Evolutionary conservation across 345 rosid species (phyloP), one percentile per base, ranked within the genome.

Genomic region (Lenwebbia sp.): DNA sequence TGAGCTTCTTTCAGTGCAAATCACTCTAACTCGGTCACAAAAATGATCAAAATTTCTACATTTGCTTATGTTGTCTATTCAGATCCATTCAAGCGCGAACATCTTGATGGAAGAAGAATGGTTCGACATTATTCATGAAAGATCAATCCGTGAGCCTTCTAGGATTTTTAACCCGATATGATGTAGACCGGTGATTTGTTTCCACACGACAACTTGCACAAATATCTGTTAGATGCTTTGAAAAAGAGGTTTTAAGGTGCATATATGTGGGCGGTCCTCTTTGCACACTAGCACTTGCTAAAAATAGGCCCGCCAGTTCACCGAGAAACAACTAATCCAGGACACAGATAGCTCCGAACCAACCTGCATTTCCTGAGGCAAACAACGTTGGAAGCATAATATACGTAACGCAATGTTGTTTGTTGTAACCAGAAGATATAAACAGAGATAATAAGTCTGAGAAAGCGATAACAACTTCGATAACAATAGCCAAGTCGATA

Each of bases 71-170:
- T 86, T 84, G 22, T 51, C 17, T 47, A 33, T 52, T 49, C 83
- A 92, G 93, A 92, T 78, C 88, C 89, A 2, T 2, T 11, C 40
- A 88, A 86, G 54, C 84, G 84, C 57, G 76, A 44, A 5, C 50
- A 89, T 40, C 85, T 93, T 54, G 89, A 90, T 40, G 90, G 93
- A 93, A 89, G 85, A 40, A 40, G 40, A 40, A 26, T 62, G 92
- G 26, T 88, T 89, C 22, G 85, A 85, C 57, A 92, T 93, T 14
- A 90, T 93, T 81, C 40, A 40, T 40, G 40, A 40, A 40, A 40
- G 2, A 40, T 40, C 40, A 40, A 40, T 40, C 40, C 40, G 2
- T 40, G 40, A 4, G 40, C 40, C 40, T 40, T 40, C 40, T 40
- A 40, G 40, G 40, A 40, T 40, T 2, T 40, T 40, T 40, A 41